phyloP scores from a whole-genome alignment of 768 basidiomycete genomes.

The Mycena vitilis region DNA sequence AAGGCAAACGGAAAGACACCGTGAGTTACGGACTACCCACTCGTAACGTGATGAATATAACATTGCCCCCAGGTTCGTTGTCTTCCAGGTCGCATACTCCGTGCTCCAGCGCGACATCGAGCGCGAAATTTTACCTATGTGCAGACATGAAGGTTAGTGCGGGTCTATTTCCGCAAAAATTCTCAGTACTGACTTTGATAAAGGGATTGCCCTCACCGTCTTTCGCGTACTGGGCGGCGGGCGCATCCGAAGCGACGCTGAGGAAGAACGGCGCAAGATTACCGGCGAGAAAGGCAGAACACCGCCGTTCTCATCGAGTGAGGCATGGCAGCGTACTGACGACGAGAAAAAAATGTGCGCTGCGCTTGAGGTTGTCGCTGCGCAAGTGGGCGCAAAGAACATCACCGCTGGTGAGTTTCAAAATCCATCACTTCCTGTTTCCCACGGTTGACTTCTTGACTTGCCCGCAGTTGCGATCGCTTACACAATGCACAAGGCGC shows the following conservation, averaged over 20 bases:
- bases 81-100: conserved; percentile 56
- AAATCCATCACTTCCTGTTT: conserved; percentile 18
- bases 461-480: conserved; percentile 20
- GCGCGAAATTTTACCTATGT: conserved; percentile 57
- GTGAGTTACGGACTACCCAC: background rate
- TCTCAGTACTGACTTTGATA: background rate
- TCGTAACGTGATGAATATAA: too few relatives aligned
- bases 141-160: conserved; percentile 19
- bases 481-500: conserved; percentile 53
- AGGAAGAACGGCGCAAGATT: conserved; percentile 43
- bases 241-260: conserved; percentile 41
- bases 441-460: conserved; percentile 35
- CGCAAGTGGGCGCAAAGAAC: conserved; percentile 51
- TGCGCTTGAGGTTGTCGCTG: conserved; percentile 53
- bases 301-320: background rate
- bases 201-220: conserved; percentile 49
- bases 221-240: conserved; percentile 48
- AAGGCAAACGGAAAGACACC: conserved; percentile 52
- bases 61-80: conserved; percentile 43
- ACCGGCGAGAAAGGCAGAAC: conserved; percentile 49
- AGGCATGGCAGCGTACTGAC: conserved; percentile 47
- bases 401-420: conserved; percentile 41
- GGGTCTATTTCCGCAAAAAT: background rate
- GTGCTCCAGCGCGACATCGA: conserved; percentile 53
- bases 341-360: conserved; percentile 46